phyloP scores from a whole-genome alignment of 2,329 filamentous ascomycete species.

The Meredithiella fracta region DNA sequence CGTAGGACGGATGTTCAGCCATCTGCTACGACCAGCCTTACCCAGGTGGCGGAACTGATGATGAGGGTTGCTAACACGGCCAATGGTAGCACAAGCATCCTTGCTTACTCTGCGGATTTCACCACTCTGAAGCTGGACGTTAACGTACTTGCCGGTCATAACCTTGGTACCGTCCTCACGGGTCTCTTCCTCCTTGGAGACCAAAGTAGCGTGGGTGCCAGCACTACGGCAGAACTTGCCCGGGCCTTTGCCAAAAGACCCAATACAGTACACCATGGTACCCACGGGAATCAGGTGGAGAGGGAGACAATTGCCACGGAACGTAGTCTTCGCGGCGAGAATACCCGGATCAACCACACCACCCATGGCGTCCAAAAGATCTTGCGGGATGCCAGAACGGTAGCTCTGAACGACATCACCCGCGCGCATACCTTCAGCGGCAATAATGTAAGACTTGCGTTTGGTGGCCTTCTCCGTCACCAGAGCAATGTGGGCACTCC shows the following conservation, averaged over 20 bases:
- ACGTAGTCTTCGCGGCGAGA: slow-evolving; percentile 82
- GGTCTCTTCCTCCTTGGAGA: slow-evolving; percentile 72
- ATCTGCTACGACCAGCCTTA: slow-evolving; percentile 85
- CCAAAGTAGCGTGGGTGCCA: slow-evolving; percentile 75
- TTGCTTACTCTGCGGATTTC: slow-evolving; percentile 80
- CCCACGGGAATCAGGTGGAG: slow-evolving; percentile 91
- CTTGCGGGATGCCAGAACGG: slow-evolving; percentile 70
- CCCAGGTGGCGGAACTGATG: slow-evolving; percentile 82
- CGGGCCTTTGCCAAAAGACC: slow-evolving; percentile 52
- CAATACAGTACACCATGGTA: slow-evolving; percentile 83
- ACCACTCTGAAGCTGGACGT: slow-evolving; percentile 76
- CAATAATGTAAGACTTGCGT: slow-evolving; percentile 77
- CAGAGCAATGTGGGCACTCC: slow-evolving; percentile 84
- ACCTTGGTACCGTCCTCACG: slow-evolving; percentile 41
- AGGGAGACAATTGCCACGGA: slow-evolving; percentile 86
- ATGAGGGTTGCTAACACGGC: slow-evolving; percentile 83
- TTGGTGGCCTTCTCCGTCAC: slow-evolving; percentile 58
- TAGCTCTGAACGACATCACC: slow-evolving; percentile 91
- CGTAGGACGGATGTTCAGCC: slow-evolving; percentile 86
- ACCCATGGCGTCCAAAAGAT: slow-evolving; percentile 81
- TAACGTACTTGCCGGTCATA: slow-evolving; percentile 62
- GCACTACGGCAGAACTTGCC: slow-evolving; percentile 91
- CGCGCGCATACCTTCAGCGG: slow-evolving; percentile 82
- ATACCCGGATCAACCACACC: slow-evolving; percentile 89
- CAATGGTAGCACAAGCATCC: slow-evolving; percentile 87